Conservation (phyloP, 805 yeast species). For the Saccharomycopsis fermentans region DNA sequence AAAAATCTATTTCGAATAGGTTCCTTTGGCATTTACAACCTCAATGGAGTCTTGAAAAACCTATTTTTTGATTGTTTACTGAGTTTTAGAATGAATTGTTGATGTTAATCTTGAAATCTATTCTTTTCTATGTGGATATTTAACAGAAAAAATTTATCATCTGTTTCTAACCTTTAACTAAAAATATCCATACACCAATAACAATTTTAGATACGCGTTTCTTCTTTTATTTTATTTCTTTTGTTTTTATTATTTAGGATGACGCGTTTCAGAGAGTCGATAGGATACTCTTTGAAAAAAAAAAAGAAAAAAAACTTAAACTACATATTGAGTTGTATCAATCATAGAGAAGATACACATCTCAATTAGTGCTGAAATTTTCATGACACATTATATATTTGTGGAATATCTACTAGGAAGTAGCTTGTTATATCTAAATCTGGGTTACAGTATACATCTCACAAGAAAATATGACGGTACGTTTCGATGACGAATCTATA, state of each 20-base stretch:
- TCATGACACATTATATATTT: too few relatives aligned
- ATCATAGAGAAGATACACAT: too few relatives aligned
- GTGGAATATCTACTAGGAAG: background rate
- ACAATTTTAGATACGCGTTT: background rate
- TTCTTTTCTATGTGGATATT: background rate
- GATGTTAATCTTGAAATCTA: background rate
- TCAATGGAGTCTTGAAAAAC: too few relatives aligned
- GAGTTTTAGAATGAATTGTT: too few relatives aligned
- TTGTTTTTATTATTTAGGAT: background rate
- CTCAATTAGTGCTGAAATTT: too few relatives aligned
- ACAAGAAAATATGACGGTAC: constrained; percentile 1
- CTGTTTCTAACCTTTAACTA: background rate
- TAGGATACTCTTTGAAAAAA: background rate
- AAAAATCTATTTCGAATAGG: too few relatives aligned
- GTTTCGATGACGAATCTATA: constrained; percentile 8
- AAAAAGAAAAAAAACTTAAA: background rate
- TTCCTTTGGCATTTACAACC: too few relatives aligned
- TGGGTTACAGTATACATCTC: background rate
- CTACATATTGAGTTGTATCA: too few relatives aligned
- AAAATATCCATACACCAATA: background rate
- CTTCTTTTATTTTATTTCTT: background rate
- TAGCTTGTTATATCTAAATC: background rate
- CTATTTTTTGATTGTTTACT: too few relatives aligned
- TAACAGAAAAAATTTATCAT: background rate
- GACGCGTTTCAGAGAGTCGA: background rate